These are phyloP conservation scores for Sclerotinia nivalis DNA, from an alignment of 2,329 filamentous ascomycete genomes.

Conservation along the genomic window DNA sequence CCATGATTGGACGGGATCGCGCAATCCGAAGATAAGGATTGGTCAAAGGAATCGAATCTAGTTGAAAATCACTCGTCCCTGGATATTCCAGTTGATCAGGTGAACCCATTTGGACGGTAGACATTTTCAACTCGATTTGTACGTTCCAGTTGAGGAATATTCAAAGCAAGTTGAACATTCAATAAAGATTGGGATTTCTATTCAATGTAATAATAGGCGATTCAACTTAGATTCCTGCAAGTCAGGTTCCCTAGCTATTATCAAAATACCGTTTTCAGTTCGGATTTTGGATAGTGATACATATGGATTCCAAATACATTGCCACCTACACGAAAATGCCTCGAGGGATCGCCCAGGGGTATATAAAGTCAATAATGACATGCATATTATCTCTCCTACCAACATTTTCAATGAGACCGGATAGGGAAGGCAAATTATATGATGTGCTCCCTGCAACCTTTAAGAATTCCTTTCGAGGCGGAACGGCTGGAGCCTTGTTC, in stretches of 20 bases:
- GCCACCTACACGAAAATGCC: background rate
- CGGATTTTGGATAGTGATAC: background rate
- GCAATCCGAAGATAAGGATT: constrained; percentile 5
- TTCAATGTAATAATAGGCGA: background rate
- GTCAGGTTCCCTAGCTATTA: background rate
- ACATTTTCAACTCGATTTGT: background rate
- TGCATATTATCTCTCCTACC: background rate
- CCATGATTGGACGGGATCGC: constrained; percentile 1
- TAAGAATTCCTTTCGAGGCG: background rate
- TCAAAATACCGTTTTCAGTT: background rate
- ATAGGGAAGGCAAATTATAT: background rate
- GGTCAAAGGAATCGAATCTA: background rate
- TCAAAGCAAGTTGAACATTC: background rate
- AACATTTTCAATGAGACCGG: background rate
- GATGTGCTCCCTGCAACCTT: background rate
- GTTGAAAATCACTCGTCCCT: background rate
- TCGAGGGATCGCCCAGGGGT: background rate
- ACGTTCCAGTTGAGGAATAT: background rate
- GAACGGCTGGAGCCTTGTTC: background rate
- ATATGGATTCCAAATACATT: background rate
- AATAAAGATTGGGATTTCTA: background rate
- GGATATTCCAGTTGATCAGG: background rate
- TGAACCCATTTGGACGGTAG: background rate
- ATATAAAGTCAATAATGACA: background rate
- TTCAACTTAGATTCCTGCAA: background rate